These are phyloP conservation scores for Plasmodium vinckei DNA, from an alignment of 169 alveolate genomes.

Conservation along the genomic window DNA sequence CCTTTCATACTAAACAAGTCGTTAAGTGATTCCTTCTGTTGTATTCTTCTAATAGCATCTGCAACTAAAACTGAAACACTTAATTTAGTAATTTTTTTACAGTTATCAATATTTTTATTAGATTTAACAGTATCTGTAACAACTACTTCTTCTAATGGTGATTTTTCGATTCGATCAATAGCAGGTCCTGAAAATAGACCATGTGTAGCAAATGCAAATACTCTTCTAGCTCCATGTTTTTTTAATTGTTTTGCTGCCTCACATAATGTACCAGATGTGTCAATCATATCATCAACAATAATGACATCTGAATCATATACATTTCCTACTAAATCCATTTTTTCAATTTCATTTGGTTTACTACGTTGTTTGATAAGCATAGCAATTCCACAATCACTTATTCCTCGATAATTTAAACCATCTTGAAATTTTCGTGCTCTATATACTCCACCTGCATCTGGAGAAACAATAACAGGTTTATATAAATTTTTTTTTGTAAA, in stretches of 20 bases:
- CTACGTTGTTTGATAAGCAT: slow-evolving; percentile 90
- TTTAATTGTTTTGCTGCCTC: slow-evolving; percentile 95
- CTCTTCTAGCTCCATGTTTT: slow-evolving; percentile 94
- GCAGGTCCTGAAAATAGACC: slow-evolving; percentile 95
- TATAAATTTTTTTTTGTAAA: slow-evolving; percentile 81
- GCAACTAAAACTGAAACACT: slow-evolving; percentile 89
- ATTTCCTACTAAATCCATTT: slow-evolving; percentile 94
- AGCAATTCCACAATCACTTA: slow-evolving; percentile 85
- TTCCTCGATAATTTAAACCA: slow-evolving; percentile 65
- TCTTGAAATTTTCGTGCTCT: slow-evolving; percentile 79
- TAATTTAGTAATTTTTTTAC: slow-evolving; percentile 81
- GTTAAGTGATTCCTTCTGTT: slow-evolving; percentile 87
- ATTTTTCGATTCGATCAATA: slow-evolving; percentile 87
- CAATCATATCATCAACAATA: slow-evolving; percentile 98
- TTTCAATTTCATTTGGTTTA: slow-evolving; percentile 89
- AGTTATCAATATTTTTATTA: slow-evolving; percentile 78
- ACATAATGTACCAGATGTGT: slow-evolving; percentile 98
- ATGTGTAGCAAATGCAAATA: slow-evolving; percentile 97
- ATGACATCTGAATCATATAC: slow-evolving; percentile 95
- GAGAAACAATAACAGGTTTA: slow-evolving; percentile 94
- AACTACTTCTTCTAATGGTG: slow-evolving; percentile 91
- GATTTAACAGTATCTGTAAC: slow-evolving; percentile 92
- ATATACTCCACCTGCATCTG: slow-evolving; percentile 94
- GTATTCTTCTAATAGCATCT: slow-evolving; percentile 91
- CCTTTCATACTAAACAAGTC: slow-evolving; percentile 80